These are phyloP conservation scores for Antitrichia curtipendula DNA, from an alignment of 225 moss, liverwort and hornwort species.

Conservation along the genomic window DNA sequence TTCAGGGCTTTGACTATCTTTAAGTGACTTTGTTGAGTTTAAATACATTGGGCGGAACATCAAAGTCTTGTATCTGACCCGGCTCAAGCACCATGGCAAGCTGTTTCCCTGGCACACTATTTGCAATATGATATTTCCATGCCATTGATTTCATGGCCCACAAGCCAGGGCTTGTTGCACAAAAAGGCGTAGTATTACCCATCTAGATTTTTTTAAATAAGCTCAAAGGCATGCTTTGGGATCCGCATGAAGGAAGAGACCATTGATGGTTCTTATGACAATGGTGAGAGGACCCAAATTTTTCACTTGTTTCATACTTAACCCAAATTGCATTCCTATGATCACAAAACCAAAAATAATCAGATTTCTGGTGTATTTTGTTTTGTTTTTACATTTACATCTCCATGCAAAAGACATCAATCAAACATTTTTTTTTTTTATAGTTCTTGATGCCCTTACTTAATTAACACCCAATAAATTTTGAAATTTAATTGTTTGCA, in stretches of 20 bases:
- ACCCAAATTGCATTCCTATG: rapidly evolving
- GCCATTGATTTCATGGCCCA: background rate
- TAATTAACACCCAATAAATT: too few species aligned
- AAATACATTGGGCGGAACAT: background rate
- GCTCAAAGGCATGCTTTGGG: background rate
- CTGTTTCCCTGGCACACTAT: background rate
- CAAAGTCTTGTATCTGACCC: background rate
- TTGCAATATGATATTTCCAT: background rate
- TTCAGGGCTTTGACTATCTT: background rate
- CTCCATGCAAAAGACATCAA: background rate
- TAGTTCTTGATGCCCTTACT: background rate
- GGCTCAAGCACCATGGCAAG: too few species aligned
- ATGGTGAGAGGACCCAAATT: background rate
- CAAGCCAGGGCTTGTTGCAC: background rate
- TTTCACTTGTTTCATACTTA: background rate
- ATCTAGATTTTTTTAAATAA: background rate
- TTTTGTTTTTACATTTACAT: background rate
- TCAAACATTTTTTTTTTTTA: background rate
- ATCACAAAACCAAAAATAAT: background rate
- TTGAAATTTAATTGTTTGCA: background rate
- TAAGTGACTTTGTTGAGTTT: background rate
- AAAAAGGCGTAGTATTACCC: background rate
- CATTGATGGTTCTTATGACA: background rate
- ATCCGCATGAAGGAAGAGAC: background rate
- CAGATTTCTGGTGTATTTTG: background rate